These are phyloP conservation scores for Rhodotorula kratochvilovae DNA, from an alignment of 768 basidiomycete genomes.

Conservation along the genomic window DNA sequence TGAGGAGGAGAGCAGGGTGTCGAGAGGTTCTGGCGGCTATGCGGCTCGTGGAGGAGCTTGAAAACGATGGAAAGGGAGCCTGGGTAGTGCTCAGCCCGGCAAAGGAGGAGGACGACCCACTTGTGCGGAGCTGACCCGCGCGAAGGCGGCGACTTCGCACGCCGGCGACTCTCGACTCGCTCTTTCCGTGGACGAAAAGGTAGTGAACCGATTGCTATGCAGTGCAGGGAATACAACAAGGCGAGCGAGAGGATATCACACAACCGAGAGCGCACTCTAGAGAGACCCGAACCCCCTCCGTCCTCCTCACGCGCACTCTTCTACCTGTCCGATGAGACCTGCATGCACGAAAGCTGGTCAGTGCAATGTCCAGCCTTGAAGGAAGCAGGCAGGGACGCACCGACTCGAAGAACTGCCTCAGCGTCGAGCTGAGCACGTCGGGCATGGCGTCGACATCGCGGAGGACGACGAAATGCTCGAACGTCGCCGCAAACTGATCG, in stretches of 20 bases:
- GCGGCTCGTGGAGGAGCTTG: no score
- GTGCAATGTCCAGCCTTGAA: not conserved
- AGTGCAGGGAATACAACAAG: not conserved
- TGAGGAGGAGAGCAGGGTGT: not conserved
- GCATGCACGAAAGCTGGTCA: not conserved
- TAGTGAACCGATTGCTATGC: not conserved
- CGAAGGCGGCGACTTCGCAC: no score
- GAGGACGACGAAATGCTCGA: conserved; percentile 94
- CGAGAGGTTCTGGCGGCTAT: not conserved
- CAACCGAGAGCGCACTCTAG: not conserved
- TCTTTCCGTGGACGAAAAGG: not conserved
- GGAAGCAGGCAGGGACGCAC: not conserved
- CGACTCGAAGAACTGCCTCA: conserved; percentile 64
- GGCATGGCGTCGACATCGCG: conserved; percentile 85
- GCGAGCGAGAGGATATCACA: not conserved
- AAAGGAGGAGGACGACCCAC: no score
- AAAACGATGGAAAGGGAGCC: no score
- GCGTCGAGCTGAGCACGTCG: conserved; percentile 75
- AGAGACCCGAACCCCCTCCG: not conserved
- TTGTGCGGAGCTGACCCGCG: no score
- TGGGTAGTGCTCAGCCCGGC: no score
- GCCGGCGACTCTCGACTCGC: no score
- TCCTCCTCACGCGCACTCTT: not conserved
- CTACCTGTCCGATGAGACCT: conserved; percentile 13
- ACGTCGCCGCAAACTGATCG: conserved; percentile 51